A percentile compares a stretch with the other conserved stretches of the same genome.
These are phyloP conservation scores for Kockovaella imperatae DNA, from an alignment of 768 basidiomycete genomes.

Conservation along the genomic window DNA sequence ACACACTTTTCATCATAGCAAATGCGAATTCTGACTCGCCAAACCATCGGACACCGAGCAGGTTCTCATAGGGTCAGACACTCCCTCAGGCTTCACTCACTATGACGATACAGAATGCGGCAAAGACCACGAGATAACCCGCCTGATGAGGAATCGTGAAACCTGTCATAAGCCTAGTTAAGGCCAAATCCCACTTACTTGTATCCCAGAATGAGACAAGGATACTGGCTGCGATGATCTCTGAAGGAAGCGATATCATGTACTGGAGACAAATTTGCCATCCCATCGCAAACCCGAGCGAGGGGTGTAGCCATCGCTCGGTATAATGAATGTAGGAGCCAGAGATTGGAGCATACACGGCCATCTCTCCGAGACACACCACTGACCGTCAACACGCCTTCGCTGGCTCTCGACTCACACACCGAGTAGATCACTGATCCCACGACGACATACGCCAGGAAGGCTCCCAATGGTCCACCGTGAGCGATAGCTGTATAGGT, in stretches of 20 bases:
- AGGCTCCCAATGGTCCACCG: slow-evolving; percentile 14
- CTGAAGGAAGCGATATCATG: background rate
- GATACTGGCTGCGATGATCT: background rate
- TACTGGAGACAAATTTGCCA: slow-evolving; percentile 25
- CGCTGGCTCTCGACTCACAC: too few relatives aligned
- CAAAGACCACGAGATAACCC: slow-evolving; percentile 15
- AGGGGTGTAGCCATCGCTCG: slow-evolving; percentile 19
- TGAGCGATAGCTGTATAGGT: background rate
- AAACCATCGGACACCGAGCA: slow-evolving; percentile 21
- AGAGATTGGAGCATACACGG: slow-evolving; percentile 14
- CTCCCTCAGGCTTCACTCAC: background rate
- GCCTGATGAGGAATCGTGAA: slow-evolving; percentile 6
- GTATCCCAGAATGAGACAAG: background rate
- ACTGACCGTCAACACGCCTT: slow-evolving; percentile 59
- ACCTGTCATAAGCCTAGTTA: background rate
- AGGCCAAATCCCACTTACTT: background rate
- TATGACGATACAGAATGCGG: slow-evolving; percentile 10
- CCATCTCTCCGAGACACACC: slow-evolving; percentile 62
- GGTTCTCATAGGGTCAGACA: slow-evolving; percentile 32
- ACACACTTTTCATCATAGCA: slow-evolving; percentile 18
- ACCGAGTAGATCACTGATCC: too few relatives aligned
- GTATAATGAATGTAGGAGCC: slow-evolving; percentile 21
- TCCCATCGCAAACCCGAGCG: slow-evolving; percentile 20
- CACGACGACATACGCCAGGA: slow-evolving; percentile 13
- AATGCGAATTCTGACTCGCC: slow-evolving; percentile 20